A percentile compares a stretch with the other conserved stretches of the same genome.
Evolutionary conservation across 495 filamentous ascomycete species (phyloP).

Genomic region (Penicillium arizonense): DNA sequence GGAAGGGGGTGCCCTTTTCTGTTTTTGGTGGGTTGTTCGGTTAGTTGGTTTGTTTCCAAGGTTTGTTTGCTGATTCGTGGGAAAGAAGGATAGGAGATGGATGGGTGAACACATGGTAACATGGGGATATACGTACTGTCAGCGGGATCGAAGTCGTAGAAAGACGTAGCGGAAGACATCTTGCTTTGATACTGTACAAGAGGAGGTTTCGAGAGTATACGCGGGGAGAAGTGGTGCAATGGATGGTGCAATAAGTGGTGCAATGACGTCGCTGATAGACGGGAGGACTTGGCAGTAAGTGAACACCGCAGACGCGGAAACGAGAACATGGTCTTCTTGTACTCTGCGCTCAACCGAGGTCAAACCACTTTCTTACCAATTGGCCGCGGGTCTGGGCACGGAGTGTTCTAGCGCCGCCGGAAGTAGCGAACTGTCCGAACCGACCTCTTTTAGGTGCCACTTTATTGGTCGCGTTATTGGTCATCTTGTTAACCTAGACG

Average conservation of each 20-base stretch:
- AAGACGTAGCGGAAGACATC: slow-evolving; percentile 86
- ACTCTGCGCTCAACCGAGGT: slow-evolving; percentile 3
- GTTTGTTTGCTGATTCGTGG: neutral
- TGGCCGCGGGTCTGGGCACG: slow-evolving; percentile 3
- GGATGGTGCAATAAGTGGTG: neutral
- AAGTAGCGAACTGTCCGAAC: slow-evolving; percentile 1
- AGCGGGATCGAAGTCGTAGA: slow-evolving; percentile 88
- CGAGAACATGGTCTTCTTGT: slow-evolving; percentile 5
- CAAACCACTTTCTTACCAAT: slow-evolving; percentile 5
- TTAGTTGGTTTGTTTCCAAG: slow-evolving; percentile 11
- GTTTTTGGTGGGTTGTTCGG: slow-evolving; percentile 16
- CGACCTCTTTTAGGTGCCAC: neutral
- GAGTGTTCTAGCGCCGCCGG: neutral
- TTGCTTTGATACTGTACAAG: slow-evolving; percentile 23
- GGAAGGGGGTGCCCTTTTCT: slow-evolving; percentile 75
- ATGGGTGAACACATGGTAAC: neutral
- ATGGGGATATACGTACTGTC: slow-evolving; percentile 59
- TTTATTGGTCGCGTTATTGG: too few relatives aligned
- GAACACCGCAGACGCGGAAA: neutral
- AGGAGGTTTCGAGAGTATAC: neutral
- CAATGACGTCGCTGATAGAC: slow-evolving; percentile 5
- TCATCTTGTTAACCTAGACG: too few relatives aligned
- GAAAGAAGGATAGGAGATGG: neutral
- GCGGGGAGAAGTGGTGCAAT: neutral
- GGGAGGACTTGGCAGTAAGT: slow-evolving; percentile 3